Conservation (phyloP, 1,139 yeast species). For the Sugiyamaella xylanicola region DNA sequence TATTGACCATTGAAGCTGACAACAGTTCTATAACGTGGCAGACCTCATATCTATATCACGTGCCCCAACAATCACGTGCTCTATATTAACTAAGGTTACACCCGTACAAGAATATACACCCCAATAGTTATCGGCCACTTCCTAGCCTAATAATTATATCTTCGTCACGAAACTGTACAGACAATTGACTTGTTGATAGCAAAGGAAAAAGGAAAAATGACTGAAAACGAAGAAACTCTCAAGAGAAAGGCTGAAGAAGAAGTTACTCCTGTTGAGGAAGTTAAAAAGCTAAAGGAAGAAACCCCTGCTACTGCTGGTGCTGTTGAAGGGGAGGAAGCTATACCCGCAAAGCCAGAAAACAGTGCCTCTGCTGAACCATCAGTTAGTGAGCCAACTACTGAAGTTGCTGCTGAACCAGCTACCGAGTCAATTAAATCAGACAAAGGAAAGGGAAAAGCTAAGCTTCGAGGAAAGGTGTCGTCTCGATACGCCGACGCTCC, state of each 20-base stretch:
- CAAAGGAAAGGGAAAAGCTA: constrained; percentile 33
- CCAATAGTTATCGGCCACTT: no score
- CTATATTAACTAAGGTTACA: no score
- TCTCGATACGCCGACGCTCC: constrained; percentile 40
- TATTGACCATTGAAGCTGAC: no score
- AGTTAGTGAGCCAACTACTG: constrained; percentile 22
- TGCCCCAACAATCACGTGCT: no score
- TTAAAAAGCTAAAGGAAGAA: constrained; percentile 33
- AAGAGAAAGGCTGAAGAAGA: constrained; percentile 29
- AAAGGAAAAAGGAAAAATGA: constrained; percentile 18
- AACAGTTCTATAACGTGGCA: no score
- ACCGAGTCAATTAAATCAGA: constrained; percentile 10
- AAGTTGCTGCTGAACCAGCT: constrained; percentile 32
- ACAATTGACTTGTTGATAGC: no score
- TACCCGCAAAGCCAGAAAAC: constrained; percentile 25
- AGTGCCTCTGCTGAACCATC: constrained; percentile 15
- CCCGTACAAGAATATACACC: no score
- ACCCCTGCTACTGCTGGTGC: constrained; percentile 9
- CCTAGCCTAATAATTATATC: no score
- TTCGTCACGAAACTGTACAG: no score
- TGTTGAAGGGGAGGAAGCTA: constrained; percentile 6
- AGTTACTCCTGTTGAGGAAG: constrained; percentile 30
- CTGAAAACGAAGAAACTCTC: constrained; percentile 23
- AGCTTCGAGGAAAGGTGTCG: constrained; percentile 34
- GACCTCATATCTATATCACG: not conserved